phyloP scores from a whole-genome alignment of 306 rosid species.

The Fragaria ananassa region DNA sequence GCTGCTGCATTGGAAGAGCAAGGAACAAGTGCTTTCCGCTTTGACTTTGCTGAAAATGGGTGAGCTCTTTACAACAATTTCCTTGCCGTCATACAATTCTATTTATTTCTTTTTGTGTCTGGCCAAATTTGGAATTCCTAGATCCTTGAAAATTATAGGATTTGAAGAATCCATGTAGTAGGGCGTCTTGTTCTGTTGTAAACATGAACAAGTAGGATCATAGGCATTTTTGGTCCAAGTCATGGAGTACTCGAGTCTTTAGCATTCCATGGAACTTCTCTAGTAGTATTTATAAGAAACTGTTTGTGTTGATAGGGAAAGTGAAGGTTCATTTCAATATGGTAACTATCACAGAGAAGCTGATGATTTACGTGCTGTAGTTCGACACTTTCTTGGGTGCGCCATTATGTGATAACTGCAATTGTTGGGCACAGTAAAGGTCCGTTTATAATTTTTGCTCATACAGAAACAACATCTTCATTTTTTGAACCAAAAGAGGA shows the following conservation, averaged over 20 bases:
- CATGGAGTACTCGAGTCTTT: background rate
- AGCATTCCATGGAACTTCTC: background rate
- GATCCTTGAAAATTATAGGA: background rate
- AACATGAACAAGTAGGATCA: background rate
- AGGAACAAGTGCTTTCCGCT: conserved; percentile 67
- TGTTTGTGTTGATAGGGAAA: conserved; percentile 56
- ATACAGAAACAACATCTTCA: background rate
- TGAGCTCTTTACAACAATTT: conserved; percentile 27
- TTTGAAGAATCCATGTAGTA: background rate
- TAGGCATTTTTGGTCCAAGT: background rate
- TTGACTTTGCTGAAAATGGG: conserved; percentile 96
- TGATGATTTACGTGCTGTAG: conserved; percentile 66
- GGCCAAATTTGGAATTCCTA: background rate
- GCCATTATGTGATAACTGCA: conserved; percentile 45
- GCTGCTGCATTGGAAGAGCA: conserved; percentile 58
- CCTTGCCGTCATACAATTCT: background rate
- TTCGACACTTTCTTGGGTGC: conserved; percentile 55
- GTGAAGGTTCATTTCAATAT: conserved; percentile 78
- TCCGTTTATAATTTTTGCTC: conserved; percentile 27
- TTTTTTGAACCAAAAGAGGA: conserved; percentile 15
- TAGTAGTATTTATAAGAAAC: background rate
- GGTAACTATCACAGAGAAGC: conserved; percentile 85
- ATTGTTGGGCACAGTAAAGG: conserved; percentile 94
- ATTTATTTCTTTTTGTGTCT: background rate
- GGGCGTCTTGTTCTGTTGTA: background rate